A percentile compares a stretch with the other conserved stretches of the same genome.
Evolutionary conservation across 441 rosid species (phyloP).

Genomic region (Erodium chrysanthum): DNA sequence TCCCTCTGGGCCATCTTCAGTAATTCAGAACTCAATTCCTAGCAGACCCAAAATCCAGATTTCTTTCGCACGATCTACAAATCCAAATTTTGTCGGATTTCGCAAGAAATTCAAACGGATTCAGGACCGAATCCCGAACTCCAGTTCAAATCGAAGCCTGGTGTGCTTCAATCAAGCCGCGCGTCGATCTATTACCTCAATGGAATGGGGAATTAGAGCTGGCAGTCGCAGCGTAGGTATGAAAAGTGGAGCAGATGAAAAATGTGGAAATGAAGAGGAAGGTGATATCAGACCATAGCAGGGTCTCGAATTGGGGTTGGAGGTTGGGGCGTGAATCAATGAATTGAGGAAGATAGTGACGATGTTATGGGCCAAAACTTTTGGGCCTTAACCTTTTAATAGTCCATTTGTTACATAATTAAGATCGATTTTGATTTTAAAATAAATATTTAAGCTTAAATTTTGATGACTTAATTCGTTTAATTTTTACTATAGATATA

Average conservation of each 20-base stretch:
- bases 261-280: not conserved
- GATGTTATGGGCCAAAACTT: not conserved
- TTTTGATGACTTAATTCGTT: no score
- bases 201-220: not conserved
- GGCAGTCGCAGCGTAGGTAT: not conserved
- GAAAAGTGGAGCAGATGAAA: conserved; percentile 2
- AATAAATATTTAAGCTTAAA: no score
- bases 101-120: not conserved
- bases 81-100: not conserved
- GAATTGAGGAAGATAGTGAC: conserved; percentile 3
- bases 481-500: no score
- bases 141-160: not conserved
- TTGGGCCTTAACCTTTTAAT: not conserved
- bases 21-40: not conserved
- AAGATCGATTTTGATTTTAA: no score
- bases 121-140: not conserved
- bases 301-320: not conserved
- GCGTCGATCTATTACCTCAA: not conserved
- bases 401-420: no score
- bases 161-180: not conserved
- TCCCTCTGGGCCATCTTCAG: not conserved
- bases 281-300: not conserved
- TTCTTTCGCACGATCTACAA: not conserved
- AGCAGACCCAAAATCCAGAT: not conserved
- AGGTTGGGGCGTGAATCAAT: not conserved